Evolutionary conservation across 805 yeast species (phyloP).

Genomic region (Nakazawaea peltata): DNA sequence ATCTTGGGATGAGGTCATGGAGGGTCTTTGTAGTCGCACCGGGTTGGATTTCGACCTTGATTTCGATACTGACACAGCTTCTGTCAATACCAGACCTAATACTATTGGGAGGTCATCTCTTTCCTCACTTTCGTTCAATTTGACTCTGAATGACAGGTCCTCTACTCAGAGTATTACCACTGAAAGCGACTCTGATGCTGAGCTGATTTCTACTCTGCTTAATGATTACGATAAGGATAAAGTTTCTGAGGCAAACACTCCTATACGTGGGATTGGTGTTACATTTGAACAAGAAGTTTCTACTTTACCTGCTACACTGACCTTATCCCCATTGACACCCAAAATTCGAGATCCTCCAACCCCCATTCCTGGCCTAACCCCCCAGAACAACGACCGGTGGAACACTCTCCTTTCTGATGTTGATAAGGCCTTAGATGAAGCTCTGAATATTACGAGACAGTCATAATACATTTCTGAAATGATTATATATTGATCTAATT

Average conservation of each 20-base stretch:
- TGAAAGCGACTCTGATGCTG: conserved; percentile 12
- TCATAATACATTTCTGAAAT: too few species aligned
- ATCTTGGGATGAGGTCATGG: conserved; percentile 28
- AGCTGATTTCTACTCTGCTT: conserved; percentile 6
- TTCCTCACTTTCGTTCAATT: too few species aligned
- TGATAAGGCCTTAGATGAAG: conserved; percentile 13
- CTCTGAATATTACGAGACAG: too few species aligned
- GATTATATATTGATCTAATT: too few species aligned
- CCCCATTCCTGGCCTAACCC: too few species aligned
- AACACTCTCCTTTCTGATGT: conserved; percentile 14
- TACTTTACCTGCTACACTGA: too few species aligned
- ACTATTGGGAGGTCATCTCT: too few species aligned
- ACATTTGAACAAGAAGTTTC: too few species aligned
- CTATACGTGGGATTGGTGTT: too few species aligned
- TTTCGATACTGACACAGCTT: not conserved
- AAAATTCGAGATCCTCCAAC: too few species aligned
- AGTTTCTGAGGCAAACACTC: too few species aligned
- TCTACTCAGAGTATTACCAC: conserved; percentile 3
- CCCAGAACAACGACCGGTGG: too few species aligned
- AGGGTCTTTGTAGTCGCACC: conserved; percentile 20
- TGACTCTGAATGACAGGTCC: conserved; percentile 1
- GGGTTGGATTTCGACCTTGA: conserved; percentile 23
- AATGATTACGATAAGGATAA: not conserved
- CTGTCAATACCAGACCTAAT: not conserved
- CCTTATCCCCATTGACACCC: conserved; percentile 1